Evolutionary conservation across 257 asterid genomes (phyloP).

Genomic region (Orobanche coerulescens): DNA sequence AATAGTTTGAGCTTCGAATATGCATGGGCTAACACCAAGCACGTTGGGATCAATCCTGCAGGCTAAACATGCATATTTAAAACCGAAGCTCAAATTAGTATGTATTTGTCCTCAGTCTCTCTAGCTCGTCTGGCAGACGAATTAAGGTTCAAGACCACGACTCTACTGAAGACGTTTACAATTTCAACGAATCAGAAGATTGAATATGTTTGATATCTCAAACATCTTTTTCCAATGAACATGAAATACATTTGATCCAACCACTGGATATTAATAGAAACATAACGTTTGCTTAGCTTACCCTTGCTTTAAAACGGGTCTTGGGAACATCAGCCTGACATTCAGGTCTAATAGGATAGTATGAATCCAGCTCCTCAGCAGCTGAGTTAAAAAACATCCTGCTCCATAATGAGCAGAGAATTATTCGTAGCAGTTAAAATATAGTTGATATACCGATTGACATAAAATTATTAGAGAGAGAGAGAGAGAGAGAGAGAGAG

Average conservation of each 20-base stretch:
- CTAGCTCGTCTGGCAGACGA: background rate
- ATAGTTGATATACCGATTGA: background rate
- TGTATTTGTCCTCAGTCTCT: background rate
- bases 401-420: constrained; percentile 17
- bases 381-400: constrained; percentile 46
- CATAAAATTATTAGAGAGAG: background rate
- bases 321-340: constrained; percentile 75
- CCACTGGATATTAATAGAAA: background rate
- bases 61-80: background rate
- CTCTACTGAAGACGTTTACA: background rate
- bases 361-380: constrained; percentile 67
- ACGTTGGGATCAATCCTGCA: background rate
- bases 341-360: constrained; percentile 77
- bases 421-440: constrained; percentile 15
- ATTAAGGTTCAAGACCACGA: background rate
- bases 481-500: background rate
- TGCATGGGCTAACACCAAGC: background rate
- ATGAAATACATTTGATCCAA: background rate
- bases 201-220: background rate
- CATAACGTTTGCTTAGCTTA: constrained; percentile 17
- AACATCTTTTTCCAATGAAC: background rate
- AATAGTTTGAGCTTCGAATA: background rate
- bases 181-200: background rate
- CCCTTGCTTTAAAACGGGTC: constrained; percentile 86
- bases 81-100: background rate